A percentile compares a stretch with the other conserved stretches of the same genome.
Evolutionary conservation across 1,139 yeast species (phyloP).

Genomic region (Pichia norvegensis): DNA sequence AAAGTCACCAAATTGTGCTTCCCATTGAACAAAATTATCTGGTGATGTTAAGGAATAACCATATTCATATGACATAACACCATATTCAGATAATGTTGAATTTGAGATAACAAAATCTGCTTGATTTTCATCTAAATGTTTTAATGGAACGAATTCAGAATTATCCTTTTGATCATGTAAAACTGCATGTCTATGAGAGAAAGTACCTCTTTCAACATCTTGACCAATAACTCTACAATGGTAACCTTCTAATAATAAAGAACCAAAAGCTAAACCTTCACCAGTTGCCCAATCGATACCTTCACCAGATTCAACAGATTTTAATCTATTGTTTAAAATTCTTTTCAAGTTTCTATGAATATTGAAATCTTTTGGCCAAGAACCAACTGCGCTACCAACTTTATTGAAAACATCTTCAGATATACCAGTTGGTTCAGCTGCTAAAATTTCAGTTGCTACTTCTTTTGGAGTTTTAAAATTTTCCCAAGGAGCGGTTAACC

Average conservation of each 20-base stretch:
- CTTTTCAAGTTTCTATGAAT: slow-evolving; percentile 95
- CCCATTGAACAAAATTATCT: slow-evolving; percentile 96
- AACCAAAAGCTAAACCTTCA: slow-evolving; percentile 96
- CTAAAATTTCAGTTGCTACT: slow-evolving; percentile 89
- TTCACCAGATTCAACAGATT: slow-evolving; percentile 81
- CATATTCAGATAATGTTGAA: slow-evolving; percentile 97
- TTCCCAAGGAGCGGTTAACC: slow-evolving; percentile 99
- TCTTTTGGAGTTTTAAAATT: slow-evolving; percentile 97
- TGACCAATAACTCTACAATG: slow-evolving; percentile 98
- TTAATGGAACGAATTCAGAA: slow-evolving; percentile 74
- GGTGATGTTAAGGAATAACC: slow-evolving; percentile 98
- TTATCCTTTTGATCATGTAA: slow-evolving; percentile 93
- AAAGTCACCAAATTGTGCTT: slow-evolving; percentile 99
- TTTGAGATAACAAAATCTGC: slow-evolving; percentile 85
- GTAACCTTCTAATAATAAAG: slow-evolving; percentile 86
- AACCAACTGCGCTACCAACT: slow-evolving; percentile 70
- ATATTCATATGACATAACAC: slow-evolving; percentile 98
- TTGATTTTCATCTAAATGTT: slow-evolving; percentile 70
- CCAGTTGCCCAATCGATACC: slow-evolving; percentile 99
- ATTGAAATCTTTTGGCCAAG: slow-evolving; percentile 84
- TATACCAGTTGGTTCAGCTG: slow-evolving; percentile 94
- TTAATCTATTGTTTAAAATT: slow-evolving; percentile 80
- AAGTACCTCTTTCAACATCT: slow-evolving; percentile 99
- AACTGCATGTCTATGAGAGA: slow-evolving; percentile 98
- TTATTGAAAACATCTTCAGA: slow-evolving; percentile 62